These are phyloP conservation scores for Aphanomyces cochlioides DNA, from an alignment of 352 stramenopile genomes.

Conservation along the genomic window DNA sequence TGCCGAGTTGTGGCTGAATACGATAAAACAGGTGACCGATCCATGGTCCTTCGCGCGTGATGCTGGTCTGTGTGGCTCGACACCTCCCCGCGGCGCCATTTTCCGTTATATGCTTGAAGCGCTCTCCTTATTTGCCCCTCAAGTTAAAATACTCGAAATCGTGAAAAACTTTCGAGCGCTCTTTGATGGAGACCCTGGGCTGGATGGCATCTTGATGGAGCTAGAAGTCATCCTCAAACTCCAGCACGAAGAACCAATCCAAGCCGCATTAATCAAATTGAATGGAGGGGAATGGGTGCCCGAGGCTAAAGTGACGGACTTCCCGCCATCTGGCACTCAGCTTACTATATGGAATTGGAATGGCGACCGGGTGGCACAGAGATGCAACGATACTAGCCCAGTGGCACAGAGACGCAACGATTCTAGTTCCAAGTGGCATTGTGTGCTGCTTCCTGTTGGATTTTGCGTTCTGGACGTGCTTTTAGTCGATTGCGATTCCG, in stretches of 20 bases:
- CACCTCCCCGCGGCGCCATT: not conserved
- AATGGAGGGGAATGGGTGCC: not conserved
- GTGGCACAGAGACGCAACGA: not conserved
- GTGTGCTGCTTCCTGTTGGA: not conserved
- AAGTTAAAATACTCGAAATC: not conserved
- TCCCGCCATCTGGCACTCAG: not conserved
- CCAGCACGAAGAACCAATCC: not conserved
- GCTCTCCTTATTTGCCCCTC: not conserved
- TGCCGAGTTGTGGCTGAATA: not conserved
- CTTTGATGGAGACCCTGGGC: not conserved
- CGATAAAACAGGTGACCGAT: not conserved
- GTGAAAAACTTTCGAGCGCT: not conserved
- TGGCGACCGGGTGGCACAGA: too few species aligned
- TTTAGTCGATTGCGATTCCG: constrained; percentile 1
- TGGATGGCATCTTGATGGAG: not conserved
- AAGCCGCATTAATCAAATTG: not conserved
- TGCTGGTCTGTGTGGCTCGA: not conserved
- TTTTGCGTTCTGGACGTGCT: constrained; percentile 3
- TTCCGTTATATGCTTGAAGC: not conserved
- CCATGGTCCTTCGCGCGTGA: not conserved
- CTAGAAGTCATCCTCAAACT: not conserved
- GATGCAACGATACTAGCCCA: too few species aligned
- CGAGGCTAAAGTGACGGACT: not conserved
- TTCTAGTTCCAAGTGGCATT: not conserved
- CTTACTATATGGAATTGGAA: not conserved